A percentile compares a stretch with the other conserved stretches of the same genome.
These are phyloP conservation scores for Cinnamomum micranthum DNA, from an alignment of 164 flowering plant species.

Conservation along the genomic window DNA sequence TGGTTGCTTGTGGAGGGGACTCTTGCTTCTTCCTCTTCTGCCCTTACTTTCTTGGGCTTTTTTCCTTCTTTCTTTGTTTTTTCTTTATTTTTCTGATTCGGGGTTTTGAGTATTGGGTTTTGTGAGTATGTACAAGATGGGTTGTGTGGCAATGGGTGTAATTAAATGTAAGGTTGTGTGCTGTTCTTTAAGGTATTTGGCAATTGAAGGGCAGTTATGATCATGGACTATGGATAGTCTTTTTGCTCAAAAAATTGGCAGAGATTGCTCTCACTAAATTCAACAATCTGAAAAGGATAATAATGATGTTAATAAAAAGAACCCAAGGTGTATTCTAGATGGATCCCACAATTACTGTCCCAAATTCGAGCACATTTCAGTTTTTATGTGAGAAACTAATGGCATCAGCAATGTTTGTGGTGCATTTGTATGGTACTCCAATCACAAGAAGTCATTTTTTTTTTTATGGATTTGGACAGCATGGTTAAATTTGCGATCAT, in stretches of 20 bases:
- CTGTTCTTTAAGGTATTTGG: not conserved
- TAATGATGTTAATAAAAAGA: not conserved
- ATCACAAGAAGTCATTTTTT: no score
- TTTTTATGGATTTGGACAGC: no score
- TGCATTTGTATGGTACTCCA: no score
- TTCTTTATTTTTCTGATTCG: not conserved
- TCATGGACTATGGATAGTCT: not conserved
- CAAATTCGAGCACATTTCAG: not conserved
- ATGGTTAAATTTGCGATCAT: no score
- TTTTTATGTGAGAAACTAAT: not conserved
- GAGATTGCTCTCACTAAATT: not conserved
- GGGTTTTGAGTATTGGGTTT: slow-evolving; percentile 5
- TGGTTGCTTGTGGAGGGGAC: not conserved
- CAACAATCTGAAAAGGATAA: no score
- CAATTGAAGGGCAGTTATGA: slow-evolving; percentile 3
- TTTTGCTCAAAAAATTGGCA: not conserved
- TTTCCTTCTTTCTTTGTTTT: not conserved
- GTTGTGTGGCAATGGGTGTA: slow-evolving; percentile 6
- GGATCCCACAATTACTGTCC: not conserved
- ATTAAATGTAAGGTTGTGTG: slow-evolving; percentile 11
- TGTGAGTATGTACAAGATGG: slow-evolving; percentile 5
- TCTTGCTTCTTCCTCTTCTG: not conserved
- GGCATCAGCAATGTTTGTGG: not conserved
- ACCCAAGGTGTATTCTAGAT: not conserved
- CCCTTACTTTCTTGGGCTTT: not conserved